A percentile compares a stretch with the other conserved stretches of the same genome.
These are phyloP conservation scores for Globisporangium cederbergense DNA, from an alignment of 352 stramenopile genomes.

Conservation along the genomic window DNA sequence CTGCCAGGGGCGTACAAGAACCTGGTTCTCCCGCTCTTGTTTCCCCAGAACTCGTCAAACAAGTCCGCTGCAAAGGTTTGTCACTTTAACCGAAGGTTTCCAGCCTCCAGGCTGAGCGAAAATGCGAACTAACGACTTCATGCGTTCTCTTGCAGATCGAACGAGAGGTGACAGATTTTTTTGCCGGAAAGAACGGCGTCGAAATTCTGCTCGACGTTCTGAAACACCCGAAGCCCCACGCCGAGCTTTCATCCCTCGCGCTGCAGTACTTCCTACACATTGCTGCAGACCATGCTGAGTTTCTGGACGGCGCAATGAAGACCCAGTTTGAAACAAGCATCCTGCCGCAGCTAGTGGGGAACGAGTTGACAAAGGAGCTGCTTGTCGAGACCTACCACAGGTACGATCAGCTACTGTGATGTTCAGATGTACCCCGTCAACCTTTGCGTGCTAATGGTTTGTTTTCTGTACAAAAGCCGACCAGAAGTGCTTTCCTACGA, in stretches of 20 bases:
- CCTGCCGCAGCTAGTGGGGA: constrained; percentile 50
- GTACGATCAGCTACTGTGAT: constrained; percentile 16
- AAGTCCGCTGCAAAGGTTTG: constrained; percentile 59
- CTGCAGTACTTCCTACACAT: constrained; percentile 85
- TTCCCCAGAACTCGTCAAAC: constrained; percentile 45
- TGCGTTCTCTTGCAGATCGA: constrained; percentile 40
- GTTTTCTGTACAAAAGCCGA: constrained; percentile 22
- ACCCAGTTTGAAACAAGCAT: constrained; percentile 47
- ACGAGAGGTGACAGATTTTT: constrained; percentile 44
- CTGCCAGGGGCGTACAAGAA: constrained; percentile 71
- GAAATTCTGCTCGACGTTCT: constrained; percentile 74
- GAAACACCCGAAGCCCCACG: constrained; percentile 51
- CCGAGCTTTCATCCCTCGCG: constrained; percentile 68
- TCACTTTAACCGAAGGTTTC: not conserved
- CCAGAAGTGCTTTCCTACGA: constrained; percentile 60
- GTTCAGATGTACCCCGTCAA: not conserved
- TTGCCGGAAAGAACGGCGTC: constrained; percentile 44
- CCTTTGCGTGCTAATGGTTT: not conserved
- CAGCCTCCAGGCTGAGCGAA: not conserved
- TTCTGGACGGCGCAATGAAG: constrained; percentile 35
- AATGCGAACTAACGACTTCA: constrained; percentile 4
- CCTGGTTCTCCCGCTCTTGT: constrained; percentile 69
- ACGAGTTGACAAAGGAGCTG: constrained; percentile 69
- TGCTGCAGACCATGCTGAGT: constrained; percentile 44
- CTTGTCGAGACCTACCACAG: constrained; percentile 72